A percentile compares a stretch with the other conserved stretches of the same genome.
These are phyloP conservation scores for Trichoderma asperelloides DNA, from an alignment of 495 filamentous ascomycete genomes.

Conservation along the genomic window DNA sequence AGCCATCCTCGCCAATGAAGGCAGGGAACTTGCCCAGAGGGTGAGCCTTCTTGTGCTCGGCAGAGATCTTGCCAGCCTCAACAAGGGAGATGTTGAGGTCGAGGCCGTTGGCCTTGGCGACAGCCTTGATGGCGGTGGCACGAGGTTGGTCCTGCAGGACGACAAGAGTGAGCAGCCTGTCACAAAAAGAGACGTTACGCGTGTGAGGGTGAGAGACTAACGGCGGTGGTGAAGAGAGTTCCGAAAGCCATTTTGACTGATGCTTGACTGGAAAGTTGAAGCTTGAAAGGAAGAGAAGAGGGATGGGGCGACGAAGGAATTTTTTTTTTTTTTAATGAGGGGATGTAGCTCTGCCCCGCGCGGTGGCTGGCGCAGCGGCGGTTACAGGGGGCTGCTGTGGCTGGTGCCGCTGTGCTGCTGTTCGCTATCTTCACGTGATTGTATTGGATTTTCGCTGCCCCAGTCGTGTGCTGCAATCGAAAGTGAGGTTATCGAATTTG, in stretches of 20 bases:
- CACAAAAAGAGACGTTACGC: neutral
- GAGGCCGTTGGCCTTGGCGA: constrained; percentile 92
- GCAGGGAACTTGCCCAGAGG: constrained; percentile 83
- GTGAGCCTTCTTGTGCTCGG: constrained; percentile 78
- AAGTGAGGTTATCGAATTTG: neutral
- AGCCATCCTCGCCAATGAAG: constrained; percentile 90
- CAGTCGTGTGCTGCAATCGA: neutral
- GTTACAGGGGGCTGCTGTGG: constrained; percentile 13
- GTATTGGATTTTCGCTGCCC: neutral
- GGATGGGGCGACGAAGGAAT: constrained; percentile 14
- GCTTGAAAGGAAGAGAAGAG: constrained; percentile 13
- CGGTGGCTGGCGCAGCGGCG: constrained; percentile 12
- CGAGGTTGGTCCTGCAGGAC: constrained; percentile 69
- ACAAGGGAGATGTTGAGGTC: constrained; percentile 76
- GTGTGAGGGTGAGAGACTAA: constrained; percentile 36
- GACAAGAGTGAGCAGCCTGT: constrained; percentile 23
- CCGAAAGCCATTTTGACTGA: constrained; percentile 76
- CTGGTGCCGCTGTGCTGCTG: neutral
- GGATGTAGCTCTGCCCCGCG: neutral
- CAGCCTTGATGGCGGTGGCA: constrained; percentile 76
- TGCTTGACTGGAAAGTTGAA: constrained; percentile 8
- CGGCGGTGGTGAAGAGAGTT: constrained; percentile 83
- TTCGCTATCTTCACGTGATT: neutral
- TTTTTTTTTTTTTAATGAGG: constrained; percentile 9
- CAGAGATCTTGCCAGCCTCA: constrained; percentile 48